Base-by-base conservation (phyloP, 768 basidiomycete species). In the Candolleomyces aberdarensis region DNA sequence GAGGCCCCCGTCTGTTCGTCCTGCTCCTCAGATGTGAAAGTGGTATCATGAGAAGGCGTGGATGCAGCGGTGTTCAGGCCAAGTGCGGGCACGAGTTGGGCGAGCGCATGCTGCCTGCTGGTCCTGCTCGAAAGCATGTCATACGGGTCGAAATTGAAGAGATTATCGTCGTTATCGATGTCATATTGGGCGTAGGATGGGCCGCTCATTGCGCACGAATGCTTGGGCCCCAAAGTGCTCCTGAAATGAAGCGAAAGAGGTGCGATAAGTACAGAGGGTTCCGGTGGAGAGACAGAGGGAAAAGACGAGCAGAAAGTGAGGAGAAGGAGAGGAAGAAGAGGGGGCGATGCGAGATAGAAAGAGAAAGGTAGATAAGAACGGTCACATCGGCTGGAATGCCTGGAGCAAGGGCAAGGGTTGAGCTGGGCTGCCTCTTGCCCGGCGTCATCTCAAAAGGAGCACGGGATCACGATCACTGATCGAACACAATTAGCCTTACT, bases 111-210 rank as follows among this genome's bases (percentile, higher is more conserved):
- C 14, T 32, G 26, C 31, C 31, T 36, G 29, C 15, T 57, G 26
- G 14, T 13, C 17, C 19, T 56, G 44, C 56, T 57, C 20, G 56
- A 4, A 26, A 57, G 39, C 54, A 56, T 56, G 54, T 56, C 54
- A 56, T 56, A 56, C 40, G 46, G 43, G 56, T 57, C 56, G 46
- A 57, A 57, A 19, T 40, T 49, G 56, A 83, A 82, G 68, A 85
- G 65, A 49, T 76, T 67, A 64, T 79, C 78, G 57, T 80, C 77
- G 78, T 81, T 82, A 83, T 86, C 83, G 80, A 76, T 77, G 68
- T 70, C 75, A 80, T 66, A 63, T 62, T 58, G 66, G 67, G 62
- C 71, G 75, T 36, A 36, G 1, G 8, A 8, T 11, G 36, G 2
- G 36, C 73, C 74, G 70, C 69, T 69, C 70, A 71, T 69, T 63